Percentiles rank a stretch among this genome's conserved stretches.
Conservation (phyloP, 1,284 basidiomycete genomes). For the Malassezia globosa region DNA sequence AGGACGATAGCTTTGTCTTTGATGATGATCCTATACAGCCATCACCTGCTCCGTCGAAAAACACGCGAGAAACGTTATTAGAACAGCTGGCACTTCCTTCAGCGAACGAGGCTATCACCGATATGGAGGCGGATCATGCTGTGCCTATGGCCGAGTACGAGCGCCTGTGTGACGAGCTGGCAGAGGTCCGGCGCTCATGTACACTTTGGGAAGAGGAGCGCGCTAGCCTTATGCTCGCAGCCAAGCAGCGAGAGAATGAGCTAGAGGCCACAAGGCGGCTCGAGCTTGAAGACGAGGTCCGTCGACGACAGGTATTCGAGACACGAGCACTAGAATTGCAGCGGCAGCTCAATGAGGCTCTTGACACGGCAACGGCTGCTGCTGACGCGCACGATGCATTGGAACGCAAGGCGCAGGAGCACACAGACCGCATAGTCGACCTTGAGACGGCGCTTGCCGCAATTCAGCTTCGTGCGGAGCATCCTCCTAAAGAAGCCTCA, state of each 20-base stretch:
- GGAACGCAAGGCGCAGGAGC: slow-evolving; percentile 51
- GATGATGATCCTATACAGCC: not conserved
- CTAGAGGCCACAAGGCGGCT: slow-evolving; percentile 31
- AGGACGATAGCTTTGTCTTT: not conserved
- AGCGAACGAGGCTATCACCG: not conserved
- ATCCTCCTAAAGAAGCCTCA: not conserved
- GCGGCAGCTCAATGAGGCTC: slow-evolving; percentile 31
- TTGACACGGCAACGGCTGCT: slow-evolving; percentile 23
- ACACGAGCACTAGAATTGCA: slow-evolving; percentile 21
- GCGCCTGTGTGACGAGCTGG: slow-evolving; percentile 36
- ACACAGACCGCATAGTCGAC: slow-evolving; percentile 25
- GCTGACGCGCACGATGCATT: slow-evolving; percentile 52
- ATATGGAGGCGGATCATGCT: slow-evolving; percentile 3
- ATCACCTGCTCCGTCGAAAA: not conserved
- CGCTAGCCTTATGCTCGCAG: slow-evolving; percentile 52
- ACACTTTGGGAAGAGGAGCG: slow-evolving; percentile 35
- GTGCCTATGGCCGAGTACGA: slow-evolving; percentile 44
- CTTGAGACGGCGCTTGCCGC: slow-evolving; percentile 14
- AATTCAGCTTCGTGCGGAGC: slow-evolving; percentile 1
- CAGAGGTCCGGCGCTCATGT: slow-evolving; percentile 10
- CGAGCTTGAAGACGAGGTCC: slow-evolving; percentile 35
- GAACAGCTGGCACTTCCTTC: slow-evolving; percentile 28
- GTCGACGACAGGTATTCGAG: slow-evolving; percentile 28
- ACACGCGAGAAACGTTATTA: slow-evolving; percentile 9
- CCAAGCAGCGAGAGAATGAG: slow-evolving; percentile 54